Evolutionary conservation across 345 rosid genomes (phyloP), one percentile per base, ranked within the genome.

Genomic region (Conringia planisiliqua): DNA sequence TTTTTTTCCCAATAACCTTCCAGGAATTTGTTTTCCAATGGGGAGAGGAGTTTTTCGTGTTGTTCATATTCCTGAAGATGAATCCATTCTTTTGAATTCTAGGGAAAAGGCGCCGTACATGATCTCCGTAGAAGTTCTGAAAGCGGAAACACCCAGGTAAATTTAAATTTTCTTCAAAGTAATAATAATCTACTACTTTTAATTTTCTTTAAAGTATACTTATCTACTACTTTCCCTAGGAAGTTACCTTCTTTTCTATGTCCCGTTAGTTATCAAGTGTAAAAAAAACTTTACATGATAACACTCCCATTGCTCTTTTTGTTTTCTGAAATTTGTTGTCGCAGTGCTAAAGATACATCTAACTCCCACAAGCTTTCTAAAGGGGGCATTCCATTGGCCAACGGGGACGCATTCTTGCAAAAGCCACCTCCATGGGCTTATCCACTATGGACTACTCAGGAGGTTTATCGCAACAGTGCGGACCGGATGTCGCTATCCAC

Each of bases 381-480:
- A 80, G 98, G 97, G 71, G 99, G 99, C 17, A 96, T 96, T 80
- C 99, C 99, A 69, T 85, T 96, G 40, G 99, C 99, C 65, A 90
- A 92, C 77, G 94, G 99, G 71, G 98, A 96, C 84, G 99, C 91
- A 72, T 84, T 95, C 80, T 73, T 92, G 83, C 98, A 80, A 30
- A 90, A 89, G 85, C 99, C 99, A 38, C 99, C 99, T 78, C 96
- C 99, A 44, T 96, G 98, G 99, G 99, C 99, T 69, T 96, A 88
- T 88, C 99, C 99, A 72, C 83, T 96, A 82, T 86, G 98, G 97
- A 92, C 96, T 81, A 69, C 94, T 32, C 99, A 96, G 81, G 99
- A 96, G 78, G 94, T 72, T 10, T 96, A 96, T 82, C 92, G 99
- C 51, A 90, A 96, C 72, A 96, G 99, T 82, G 86, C 91, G 57